Percentiles rank a stretch among this genome's conserved stretches.
Evolutionary conservation across 768 basidiomycete species (phyloP).

Genomic region (Rhizopogon roseolus): DNA sequence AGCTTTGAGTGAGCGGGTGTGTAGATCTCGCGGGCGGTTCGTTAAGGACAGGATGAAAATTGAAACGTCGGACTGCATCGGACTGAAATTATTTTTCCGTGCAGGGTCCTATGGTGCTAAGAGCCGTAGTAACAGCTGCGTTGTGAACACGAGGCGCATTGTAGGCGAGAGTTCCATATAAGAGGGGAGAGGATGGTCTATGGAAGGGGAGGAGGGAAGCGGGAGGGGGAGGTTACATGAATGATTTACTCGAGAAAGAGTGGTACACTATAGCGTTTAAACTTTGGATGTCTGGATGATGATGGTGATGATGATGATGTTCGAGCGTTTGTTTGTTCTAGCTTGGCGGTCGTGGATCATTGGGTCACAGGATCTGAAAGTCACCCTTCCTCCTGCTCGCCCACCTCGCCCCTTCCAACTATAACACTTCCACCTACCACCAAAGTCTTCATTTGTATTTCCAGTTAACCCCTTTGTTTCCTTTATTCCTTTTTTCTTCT

Average conservation of each 20-base stretch:
- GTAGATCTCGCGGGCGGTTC: too few relatives aligned
- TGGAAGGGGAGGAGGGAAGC: too few relatives aligned
- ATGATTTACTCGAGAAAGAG: too few relatives aligned
- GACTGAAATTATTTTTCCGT: not conserved
- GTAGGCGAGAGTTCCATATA: not conserved
- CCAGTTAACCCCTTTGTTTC: not conserved
- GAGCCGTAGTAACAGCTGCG: constrained; percentile 3
- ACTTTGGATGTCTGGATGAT: too few relatives aligned
- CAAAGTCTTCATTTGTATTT: constrained; percentile 10
- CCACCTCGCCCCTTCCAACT: constrained; percentile 9
- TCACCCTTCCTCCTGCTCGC: constrained; percentile 22
- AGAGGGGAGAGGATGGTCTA: too few relatives aligned
- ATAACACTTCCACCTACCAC: too few relatives aligned
- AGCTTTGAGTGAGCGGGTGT: too few relatives aligned
- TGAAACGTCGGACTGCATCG: not conserved
- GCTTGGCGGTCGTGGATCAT: constrained; percentile 14
- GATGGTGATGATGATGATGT: not conserved
- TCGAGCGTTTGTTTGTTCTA: constrained; percentile 27
- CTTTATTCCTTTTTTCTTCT: not conserved
- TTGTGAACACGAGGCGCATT: not conserved
- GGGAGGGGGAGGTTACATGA: too few relatives aligned
- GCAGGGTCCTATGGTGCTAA: constrained; percentile 3
- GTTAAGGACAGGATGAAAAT: too few relatives aligned
- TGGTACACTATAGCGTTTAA: too few relatives aligned
- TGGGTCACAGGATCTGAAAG: constrained; percentile 27